These are phyloP conservation scores for Amaranthus hypochondriacus DNA, from an alignment of 148 eudicot genomes.

Conservation along the genomic window DNA sequence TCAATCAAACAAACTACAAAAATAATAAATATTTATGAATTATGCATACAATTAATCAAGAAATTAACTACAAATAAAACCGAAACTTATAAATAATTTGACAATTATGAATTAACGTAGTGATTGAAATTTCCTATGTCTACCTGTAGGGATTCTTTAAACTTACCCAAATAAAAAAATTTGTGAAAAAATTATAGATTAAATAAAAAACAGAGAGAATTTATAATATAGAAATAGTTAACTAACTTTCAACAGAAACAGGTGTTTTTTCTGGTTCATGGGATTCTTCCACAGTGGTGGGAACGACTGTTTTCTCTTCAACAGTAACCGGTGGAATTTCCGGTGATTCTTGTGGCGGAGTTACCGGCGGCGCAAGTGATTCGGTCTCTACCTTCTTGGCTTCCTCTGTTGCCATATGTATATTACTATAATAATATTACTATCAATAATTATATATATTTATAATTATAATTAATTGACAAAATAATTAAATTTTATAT, in stretches of 20 bases:
- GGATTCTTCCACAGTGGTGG: conserved; percentile 40
- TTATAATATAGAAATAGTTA: neutral
- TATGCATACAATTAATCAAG: no score
- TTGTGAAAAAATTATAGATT: neutral
- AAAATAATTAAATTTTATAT: neutral
- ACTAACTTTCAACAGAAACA: conserved; percentile 52
- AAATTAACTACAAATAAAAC: no score
- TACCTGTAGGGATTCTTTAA: no score
- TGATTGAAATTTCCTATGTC: no score
- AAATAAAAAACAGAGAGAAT: neutral
- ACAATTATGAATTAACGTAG: no score
- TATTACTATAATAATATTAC: neutral
- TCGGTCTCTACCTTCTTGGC: conserved; percentile 15
- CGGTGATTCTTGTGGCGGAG: conserved; percentile 15
- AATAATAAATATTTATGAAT: no score
- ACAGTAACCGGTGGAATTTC: neutral
- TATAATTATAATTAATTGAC: neutral
- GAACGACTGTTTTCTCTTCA: conserved; percentile 43
- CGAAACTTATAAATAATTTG: no score
- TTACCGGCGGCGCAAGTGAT: conserved; percentile 2
- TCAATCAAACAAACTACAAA: no score
- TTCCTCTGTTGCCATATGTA: conserved; percentile 24
- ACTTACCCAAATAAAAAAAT: no score
- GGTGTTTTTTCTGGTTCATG: conserved; percentile 19
- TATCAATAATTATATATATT: neutral